Percentiles rank a stretch among this genome's conserved stretches.
Conservation (phyloP, 2,329 filamentous ascomycete species). For the Pseudohalonectria lignicola region DNA sequence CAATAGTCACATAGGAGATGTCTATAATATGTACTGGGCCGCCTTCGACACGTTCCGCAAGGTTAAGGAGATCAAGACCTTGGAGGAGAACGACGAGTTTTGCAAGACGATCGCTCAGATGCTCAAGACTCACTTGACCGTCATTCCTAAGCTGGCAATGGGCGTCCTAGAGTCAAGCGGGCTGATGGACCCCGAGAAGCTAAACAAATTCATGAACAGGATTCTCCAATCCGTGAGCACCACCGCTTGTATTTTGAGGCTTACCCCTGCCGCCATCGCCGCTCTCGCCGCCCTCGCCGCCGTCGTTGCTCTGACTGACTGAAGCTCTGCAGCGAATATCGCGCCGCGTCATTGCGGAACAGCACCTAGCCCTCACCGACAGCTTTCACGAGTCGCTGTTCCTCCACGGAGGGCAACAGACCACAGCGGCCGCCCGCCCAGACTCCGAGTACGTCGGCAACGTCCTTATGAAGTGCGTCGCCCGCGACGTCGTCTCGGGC, state of each 20-base stretch:
- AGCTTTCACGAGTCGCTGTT: constrained; percentile 89
- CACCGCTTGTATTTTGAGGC: too few species aligned
- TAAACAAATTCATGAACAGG: constrained; percentile 93
- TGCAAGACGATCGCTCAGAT: constrained; percentile 72
- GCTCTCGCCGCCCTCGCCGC: too few species aligned
- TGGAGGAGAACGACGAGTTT: constrained; percentile 83
- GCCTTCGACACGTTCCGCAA: constrained; percentile 90
- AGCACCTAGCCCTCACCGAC: constrained; percentile 89
- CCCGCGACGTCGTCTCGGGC: constrained; percentile 75
- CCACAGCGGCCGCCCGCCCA: constrained; percentile 11
- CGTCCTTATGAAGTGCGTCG: constrained; percentile 87
- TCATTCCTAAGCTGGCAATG: constrained; percentile 91
- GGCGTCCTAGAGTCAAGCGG: constrained; percentile 85
- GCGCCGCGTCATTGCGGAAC: constrained; percentile 90
- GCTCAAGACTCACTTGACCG: constrained; percentile 77
- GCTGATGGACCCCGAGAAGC: constrained; percentile 66
- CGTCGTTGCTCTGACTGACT: too few species aligned
- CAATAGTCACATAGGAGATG: constrained; percentile 87
- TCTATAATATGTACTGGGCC: constrained; percentile 93
- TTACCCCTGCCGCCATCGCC: too few species aligned
- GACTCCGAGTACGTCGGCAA: constrained; percentile 85
- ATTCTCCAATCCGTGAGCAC: constrained; percentile 75
- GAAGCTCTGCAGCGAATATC: constrained; percentile 79
- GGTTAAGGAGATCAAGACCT: constrained; percentile 68
- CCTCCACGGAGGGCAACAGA: constrained; percentile 31